These are phyloP conservation scores for Candida patagonica DNA, from an alignment of 805 yeast genomes.

Conservation along the genomic window DNA sequence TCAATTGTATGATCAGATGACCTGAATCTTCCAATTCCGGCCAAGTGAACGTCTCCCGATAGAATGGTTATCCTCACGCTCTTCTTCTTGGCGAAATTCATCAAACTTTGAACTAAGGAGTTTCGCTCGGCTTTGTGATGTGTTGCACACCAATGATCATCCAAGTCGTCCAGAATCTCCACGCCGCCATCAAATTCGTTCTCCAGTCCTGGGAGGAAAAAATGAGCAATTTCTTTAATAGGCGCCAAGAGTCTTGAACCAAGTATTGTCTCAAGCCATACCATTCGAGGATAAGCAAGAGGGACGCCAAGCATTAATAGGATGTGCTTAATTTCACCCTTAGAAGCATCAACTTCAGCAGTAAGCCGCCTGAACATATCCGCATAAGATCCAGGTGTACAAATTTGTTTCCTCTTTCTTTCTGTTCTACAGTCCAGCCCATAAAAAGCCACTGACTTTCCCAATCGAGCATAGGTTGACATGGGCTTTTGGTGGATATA, in stretches of 20 bases:
- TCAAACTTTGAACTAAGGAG: conserved; percentile 47
- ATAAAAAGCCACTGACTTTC: conserved; percentile 57
- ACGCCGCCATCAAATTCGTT: conserved; percentile 90
- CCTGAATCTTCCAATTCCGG: conserved; percentile 71
- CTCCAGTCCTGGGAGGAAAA: conserved; percentile 61
- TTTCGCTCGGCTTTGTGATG: conserved; percentile 85
- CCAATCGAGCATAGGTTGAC: conserved; percentile 64
- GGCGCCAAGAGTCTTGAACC: conserved; percentile 50
- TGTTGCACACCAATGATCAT: conserved; percentile 94
- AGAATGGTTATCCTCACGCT: conserved; percentile 74
- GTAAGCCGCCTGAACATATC: conserved; percentile 50
- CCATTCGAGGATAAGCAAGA: conserved; percentile 86
- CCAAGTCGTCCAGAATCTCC: conserved; percentile 84
- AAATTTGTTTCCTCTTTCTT: conserved; percentile 52
- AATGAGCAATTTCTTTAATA: conserved; percentile 40
- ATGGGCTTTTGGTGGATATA: conserved; percentile 59
- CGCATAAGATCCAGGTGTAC: conserved; percentile 48
- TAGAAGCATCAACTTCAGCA: conserved; percentile 41
- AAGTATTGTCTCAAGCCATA: conserved; percentile 76
- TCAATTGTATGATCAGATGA: conserved; percentile 38
- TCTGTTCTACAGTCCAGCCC: conserved; percentile 95
- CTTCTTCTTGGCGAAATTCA: conserved; percentile 52
- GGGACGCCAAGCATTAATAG: conserved; percentile 88
- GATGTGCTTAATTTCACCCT: conserved; percentile 60
- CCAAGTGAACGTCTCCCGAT: conserved; percentile 90